These are phyloP conservation scores for Nothophaeocryptopus gaeumannii DNA, from an alignment of 2,329 filamentous ascomycete genomes.

Conservation along the genomic window DNA sequence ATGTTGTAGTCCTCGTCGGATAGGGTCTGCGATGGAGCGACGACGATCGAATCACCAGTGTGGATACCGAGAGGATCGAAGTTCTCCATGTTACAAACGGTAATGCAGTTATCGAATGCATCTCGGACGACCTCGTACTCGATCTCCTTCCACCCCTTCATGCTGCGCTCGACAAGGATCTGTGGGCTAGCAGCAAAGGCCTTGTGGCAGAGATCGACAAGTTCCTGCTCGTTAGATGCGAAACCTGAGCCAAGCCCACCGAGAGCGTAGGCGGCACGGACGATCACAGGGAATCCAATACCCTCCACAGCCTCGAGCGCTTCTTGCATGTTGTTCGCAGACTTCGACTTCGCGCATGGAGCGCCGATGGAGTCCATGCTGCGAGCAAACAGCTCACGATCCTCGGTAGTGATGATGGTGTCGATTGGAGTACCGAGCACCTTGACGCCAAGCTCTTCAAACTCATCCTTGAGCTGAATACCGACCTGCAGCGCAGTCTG, in stretches of 20 bases:
- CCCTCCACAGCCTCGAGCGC: slow-evolving; percentile 82
- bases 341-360: slow-evolving; percentile 96
- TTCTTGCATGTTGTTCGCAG: slow-evolving; percentile 83
- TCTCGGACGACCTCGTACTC: slow-evolving; percentile 98
- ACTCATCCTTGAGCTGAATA: slow-evolving; percentile 96
- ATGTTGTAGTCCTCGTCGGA: slow-evolving; percentile 99
- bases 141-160: slow-evolving; percentile 99
- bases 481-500: slow-evolving; percentile 96
- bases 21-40: slow-evolving; percentile 92
- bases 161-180: slow-evolving; percentile 92
- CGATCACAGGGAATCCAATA: slow-evolving; percentile 95
- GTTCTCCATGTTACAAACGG: slow-evolving; percentile 99
- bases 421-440: slow-evolving; percentile 96
- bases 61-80: slow-evolving; percentile 98
- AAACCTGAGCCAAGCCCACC: slow-evolving; percentile 95
- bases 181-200: slow-evolving; percentile 94
- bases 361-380: slow-evolving; percentile 98
- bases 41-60: slow-evolving; percentile 96
- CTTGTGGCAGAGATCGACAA: slow-evolving; percentile 86
- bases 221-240: slow-evolving; percentile 78
- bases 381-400: slow-evolving; percentile 92
- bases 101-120: slow-evolving; percentile 95
- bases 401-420: slow-evolving; percentile 97
- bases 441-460: slow-evolving; percentile 85
- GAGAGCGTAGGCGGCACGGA: slow-evolving; percentile 91